Base-by-base conservation (phyloP, 2,329 filamentous ascomycete species). In the Harringtonia lauricola region DNA sequence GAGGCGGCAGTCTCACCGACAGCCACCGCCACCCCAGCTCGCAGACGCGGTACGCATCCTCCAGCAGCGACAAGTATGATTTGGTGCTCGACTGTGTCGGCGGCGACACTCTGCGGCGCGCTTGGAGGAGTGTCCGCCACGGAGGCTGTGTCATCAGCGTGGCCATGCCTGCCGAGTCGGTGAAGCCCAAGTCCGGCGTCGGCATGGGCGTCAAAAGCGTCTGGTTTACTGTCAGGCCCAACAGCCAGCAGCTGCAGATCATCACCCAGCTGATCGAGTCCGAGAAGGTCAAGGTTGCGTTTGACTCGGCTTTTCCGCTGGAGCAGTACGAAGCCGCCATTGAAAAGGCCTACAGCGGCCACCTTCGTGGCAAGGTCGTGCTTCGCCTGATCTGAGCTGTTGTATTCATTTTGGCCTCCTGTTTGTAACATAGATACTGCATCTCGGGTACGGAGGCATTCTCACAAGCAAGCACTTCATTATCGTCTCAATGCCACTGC, bases 21-120 rank as follows among this genome's bases (percentile, higher is more conserved):
- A 18, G 22, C 33, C 17, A 21, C 40, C 18, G 21, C 13, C 31
- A 24, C 15, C 28, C 42, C 19, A 39, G 44, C 35, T 42, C 39
- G 14, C 39, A 42, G 18, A 28, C 39, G 3, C 36, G 44, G 10
- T 42, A 34, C 34, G 39, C 35, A 10, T n/a, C n/a, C n/a, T n/a
- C n/a, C n/a, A n/a, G 17, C 24, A 26, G 37, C 8, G 39, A 39
- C 29, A 49, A 46, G 28, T 55, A 51, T 45, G 38, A 50, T 30
- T 31, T 49, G 12, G 50, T 54, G 24, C 21, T 55, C 28, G 52
- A 55, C 41, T 42, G 50, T 22, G 50, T 48, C 31, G 54, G 52
- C 39, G 48, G 47, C 34, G 41, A 39, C 8, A 43, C 47, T 0
- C 33, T 54, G 40, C 42, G 38, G 8, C 40, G 38, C 2, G 49